Evolutionary conservation across 768 basidiomycete species (phyloP).

Genomic region (Lactifluus piperatus): DNA sequence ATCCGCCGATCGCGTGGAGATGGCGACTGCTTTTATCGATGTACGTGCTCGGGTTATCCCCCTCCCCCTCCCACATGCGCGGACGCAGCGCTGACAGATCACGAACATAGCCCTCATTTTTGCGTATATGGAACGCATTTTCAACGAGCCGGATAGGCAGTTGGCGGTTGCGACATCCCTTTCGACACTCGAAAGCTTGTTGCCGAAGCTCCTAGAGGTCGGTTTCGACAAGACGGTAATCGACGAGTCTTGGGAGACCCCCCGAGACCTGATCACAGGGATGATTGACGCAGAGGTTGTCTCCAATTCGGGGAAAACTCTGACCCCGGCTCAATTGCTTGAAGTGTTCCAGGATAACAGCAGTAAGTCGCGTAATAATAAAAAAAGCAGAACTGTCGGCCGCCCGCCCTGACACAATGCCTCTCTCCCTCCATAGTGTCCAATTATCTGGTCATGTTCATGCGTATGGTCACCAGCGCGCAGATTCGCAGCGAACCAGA

Average conservation of each 20-base stretch:
- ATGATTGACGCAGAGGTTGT: conserved; percentile 29
- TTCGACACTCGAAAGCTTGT: conserved; percentile 42
- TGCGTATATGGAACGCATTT: conserved; percentile 67
- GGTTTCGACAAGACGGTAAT: conserved; percentile 63
- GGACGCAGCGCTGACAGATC: conserved; percentile 17
- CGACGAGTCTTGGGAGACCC: conserved; percentile 66
- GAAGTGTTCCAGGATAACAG: conserved; percentile 40
- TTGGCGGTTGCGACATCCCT: conserved; percentile 42
- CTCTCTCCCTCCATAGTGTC: conserved; percentile 38
- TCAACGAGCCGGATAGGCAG: conserved; percentile 38
- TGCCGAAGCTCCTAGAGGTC: conserved; percentile 42
- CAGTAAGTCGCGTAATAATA: neutral
- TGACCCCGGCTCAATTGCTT: conserved; percentile 33
- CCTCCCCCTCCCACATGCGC: neutral
- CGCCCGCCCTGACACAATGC: neutral
- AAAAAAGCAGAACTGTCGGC: conserved; percentile 26
- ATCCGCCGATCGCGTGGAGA: conserved; percentile 72
- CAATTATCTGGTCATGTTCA: conserved; percentile 68
- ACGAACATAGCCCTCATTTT: conserved; percentile 60
- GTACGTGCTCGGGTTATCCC: conserved; percentile 33
- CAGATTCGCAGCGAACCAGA: conserved; percentile 61
- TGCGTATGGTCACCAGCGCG: conserved; percentile 78
- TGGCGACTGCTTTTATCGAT: conserved; percentile 88
- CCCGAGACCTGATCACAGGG: conserved; percentile 42
- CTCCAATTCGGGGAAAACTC: conserved; percentile 26